Evolutionary conservation across 2,329 filamentous ascomycete genomes (phyloP).

Genomic region (Penicillium sp.): DNA sequence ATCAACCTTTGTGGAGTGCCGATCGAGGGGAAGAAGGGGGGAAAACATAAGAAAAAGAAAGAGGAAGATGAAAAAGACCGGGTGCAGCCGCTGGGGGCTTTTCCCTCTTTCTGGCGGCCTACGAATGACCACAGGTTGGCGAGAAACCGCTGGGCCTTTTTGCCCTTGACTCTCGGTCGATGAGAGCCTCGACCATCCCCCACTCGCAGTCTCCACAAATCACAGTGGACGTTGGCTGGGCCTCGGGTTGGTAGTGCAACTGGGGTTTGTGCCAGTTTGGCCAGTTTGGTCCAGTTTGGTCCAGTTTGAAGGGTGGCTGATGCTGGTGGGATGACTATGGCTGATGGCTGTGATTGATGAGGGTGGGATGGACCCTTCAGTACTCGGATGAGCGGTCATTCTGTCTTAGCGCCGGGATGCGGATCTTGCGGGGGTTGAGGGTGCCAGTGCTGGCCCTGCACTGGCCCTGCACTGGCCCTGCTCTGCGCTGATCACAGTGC

Average conservation of each 20-base stretch:
- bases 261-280: too few relatives aligned
- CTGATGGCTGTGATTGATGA: neutral
- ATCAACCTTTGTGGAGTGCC: constrained; percentile 19
- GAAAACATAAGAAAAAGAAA: neutral
- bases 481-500: too few relatives aligned
- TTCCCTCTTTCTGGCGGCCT: neutral
- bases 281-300: too few relatives aligned
- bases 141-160: neutral
- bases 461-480: too few relatives aligned
- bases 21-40: constrained; percentile 16
- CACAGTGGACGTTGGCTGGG: constrained; percentile 5
- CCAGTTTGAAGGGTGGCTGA: constrained; percentile 8
- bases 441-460: too few relatives aligned
- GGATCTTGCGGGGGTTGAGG: neutral
- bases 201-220: constrained; percentile 22
- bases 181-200: constrained; percentile 27
- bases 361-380: too few relatives aligned
- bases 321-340: neutral
- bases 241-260: constrained; percentile 5
- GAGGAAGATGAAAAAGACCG: constrained; percentile 12
- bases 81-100: constrained; percentile 22
- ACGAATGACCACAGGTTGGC: neutral
- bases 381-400: neutral
- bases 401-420: neutral
- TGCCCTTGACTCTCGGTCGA: constrained; percentile 21